phyloP scores from a whole-genome alignment of 495 filamentous ascomycete genomes.

The Hapsidospora chrysogenum region DNA sequence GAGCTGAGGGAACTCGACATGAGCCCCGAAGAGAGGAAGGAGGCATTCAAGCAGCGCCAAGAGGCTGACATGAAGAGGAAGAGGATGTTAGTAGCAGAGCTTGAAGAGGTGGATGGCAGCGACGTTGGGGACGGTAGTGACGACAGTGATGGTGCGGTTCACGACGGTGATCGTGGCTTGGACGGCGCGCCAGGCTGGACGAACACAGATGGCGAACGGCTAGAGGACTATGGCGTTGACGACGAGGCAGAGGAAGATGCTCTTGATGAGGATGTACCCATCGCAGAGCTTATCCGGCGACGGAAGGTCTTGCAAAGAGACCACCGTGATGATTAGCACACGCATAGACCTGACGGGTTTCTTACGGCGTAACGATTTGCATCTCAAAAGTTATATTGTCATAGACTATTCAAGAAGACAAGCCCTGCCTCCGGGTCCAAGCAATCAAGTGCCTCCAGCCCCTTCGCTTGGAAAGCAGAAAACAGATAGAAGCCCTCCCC shows the following conservation, averaged over 20 bases:
- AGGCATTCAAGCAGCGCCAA: conserved; percentile 17
- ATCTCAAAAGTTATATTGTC: too few relatives aligned
- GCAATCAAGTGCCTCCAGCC: too few relatives aligned
- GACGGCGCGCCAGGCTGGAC: conserved; percentile 59
- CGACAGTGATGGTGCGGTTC: conserved; percentile 16
- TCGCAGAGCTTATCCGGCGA: conserved; percentile 46
- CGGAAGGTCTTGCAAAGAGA: too few relatives aligned
- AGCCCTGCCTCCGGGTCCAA: too few relatives aligned
- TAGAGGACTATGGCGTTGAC: conserved; percentile 84
- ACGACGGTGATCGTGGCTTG: too few relatives aligned
- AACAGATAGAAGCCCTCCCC: too few relatives aligned
- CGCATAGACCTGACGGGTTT: too few relatives aligned
- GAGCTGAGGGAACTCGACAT: conserved; percentile 7
- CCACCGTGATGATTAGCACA: too few relatives aligned
- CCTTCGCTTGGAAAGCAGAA: too few relatives aligned
- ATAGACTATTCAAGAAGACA: too few relatives aligned
- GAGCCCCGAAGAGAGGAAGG: conserved; percentile 26
- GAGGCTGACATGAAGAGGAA: conserved; percentile 10
- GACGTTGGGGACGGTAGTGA: conserved; percentile 13
- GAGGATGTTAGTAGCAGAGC: conserved; percentile 18
- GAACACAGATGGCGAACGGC: conserved; percentile 69
- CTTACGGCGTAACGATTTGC: too few relatives aligned
- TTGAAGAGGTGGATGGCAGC: conserved; percentile 21
- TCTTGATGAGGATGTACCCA: conserved; percentile 61
- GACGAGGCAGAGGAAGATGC: conserved; percentile 33